Percentiles rank a stretch among this genome's conserved stretches.
Evolutionary conservation across 1,284 basidiomycete genomes (phyloP).

Genomic region (Irpex sp.): DNA sequence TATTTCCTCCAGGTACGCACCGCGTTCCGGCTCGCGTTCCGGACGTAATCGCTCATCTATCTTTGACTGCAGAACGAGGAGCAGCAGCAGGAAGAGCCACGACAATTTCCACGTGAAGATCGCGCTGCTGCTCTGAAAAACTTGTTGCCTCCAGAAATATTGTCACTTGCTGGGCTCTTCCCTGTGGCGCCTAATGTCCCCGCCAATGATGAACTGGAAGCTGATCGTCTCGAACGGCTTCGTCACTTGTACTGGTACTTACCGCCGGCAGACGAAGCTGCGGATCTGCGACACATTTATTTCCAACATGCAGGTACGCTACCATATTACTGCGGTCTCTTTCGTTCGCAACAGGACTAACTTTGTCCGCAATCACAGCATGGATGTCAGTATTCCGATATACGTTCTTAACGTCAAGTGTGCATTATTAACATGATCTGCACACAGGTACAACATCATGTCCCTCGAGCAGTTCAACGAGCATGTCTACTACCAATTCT

Average conservation of each 20-base stretch:
- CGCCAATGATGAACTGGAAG: constrained; percentile 36
- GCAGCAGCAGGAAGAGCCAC: constrained; percentile 46
- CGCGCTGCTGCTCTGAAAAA: constrained; percentile 46
- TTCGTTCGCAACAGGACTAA: constrained; percentile 1
- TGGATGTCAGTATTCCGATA: constrained; percentile 59
- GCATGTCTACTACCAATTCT: constrained; percentile 62
- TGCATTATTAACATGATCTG: neutral
- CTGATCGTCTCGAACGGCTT: constrained; percentile 39
- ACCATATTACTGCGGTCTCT: neutral
- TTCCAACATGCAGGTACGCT: constrained; percentile 49
- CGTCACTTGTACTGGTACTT: constrained; percentile 67
- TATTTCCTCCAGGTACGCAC: constrained; percentile 64
- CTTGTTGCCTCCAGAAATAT: constrained; percentile 56
- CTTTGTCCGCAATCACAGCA: constrained; percentile 42
- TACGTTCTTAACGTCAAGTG: neutral
- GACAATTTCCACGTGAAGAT: constrained; percentile 32
- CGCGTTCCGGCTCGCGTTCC: neutral
- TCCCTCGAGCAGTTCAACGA: constrained; percentile 61
- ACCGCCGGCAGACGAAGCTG: constrained; percentile 54
- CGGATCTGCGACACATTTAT: constrained; percentile 59
- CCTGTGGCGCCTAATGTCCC: constrained; percentile 53
- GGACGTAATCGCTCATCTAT: neutral
- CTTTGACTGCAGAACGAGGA: constrained; percentile 47
- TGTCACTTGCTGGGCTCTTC: constrained; percentile 59
- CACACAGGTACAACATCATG: constrained; percentile 69